Evolutionary conservation across 1,284 basidiomycete genomes (phyloP).

Genomic region (Leccinum solheimii): DNA sequence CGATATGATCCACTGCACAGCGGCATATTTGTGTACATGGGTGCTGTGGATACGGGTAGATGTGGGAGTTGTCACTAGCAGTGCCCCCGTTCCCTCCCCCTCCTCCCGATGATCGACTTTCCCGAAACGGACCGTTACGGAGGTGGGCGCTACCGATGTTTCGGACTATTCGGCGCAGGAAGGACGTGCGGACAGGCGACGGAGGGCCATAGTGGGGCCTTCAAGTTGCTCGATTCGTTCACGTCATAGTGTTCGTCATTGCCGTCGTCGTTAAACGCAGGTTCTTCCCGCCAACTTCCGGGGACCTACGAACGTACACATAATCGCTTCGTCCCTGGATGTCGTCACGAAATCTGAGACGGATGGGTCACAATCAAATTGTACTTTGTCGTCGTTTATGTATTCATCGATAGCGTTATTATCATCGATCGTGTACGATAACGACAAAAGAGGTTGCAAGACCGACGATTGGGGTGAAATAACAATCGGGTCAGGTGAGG

Average conservation of each 20-base stretch:
- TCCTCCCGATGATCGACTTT: constrained; percentile 9
- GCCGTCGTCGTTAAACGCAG: not conserved
- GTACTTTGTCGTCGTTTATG: not conserved
- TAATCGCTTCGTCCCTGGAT: not conserved
- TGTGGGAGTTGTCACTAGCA: not conserved
- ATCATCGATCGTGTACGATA: not conserved
- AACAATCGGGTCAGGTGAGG: not conserved
- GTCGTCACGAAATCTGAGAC: not conserved
- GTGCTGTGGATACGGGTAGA: not conserved
- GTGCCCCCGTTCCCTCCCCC: not conserved
- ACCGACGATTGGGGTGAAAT: not conserved
- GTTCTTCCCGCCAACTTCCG: not conserved
- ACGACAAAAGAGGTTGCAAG: not conserved
- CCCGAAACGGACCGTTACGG: constrained; percentile 2
- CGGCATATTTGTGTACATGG: not conserved
- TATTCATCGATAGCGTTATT: not conserved
- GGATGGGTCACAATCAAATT: not conserved
- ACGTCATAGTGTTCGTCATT: not conserved
- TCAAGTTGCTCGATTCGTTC: not conserved
- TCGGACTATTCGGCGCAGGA: not conserved
- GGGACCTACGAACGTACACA: not conserved
- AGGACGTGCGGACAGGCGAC: not conserved
- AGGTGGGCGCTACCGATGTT: not conserved
- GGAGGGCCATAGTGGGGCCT: not conserved
- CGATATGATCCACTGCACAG: not conserved